Evolutionary conservation across 2,329 filamentous ascomycete genomes (phyloP).

Genomic region (Cercospora beticola): DNA sequence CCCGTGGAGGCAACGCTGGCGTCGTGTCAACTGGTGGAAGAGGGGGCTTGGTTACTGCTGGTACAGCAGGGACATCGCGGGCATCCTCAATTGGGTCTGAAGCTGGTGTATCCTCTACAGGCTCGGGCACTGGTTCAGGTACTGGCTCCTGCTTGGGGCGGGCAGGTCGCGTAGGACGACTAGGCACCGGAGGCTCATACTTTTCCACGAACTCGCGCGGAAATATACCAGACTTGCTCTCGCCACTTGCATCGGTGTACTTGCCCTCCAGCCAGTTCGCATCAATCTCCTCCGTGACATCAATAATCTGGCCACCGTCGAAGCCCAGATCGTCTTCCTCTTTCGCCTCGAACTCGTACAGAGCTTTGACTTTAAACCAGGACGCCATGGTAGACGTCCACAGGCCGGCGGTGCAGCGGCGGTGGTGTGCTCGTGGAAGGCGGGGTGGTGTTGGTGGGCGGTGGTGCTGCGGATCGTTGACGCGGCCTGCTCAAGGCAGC

Average conservation of each 20-base stretch:
- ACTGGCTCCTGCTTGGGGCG: constrained; percentile 65
- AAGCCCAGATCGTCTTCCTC: constrained; percentile 97
- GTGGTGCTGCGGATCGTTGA: constrained; percentile 10
- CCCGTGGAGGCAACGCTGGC: constrained; percentile 21
- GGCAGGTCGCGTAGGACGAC: constrained; percentile 70
- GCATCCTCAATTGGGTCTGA: constrained; percentile 30
- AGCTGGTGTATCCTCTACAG: constrained; percentile 27
- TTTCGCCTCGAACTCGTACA: constrained; percentile 89
- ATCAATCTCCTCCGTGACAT: constrained; percentile 88
- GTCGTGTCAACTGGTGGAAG: constrained; percentile 39
- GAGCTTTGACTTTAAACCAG: constrained; percentile 85
- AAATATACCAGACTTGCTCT: constrained; percentile 81
- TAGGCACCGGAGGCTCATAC: constrained; percentile 87
- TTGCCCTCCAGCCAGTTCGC: constrained; percentile 91
- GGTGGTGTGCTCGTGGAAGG: constrained; percentile 2
- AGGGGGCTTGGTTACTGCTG: constrained; percentile 40
- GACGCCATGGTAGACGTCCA: constrained; percentile 40
- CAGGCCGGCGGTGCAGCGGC: constrained; percentile 8
- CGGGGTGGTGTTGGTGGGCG: background rate
- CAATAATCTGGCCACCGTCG: constrained; percentile 80
- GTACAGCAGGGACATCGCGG: constrained; percentile 33
- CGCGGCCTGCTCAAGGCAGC: constrained; percentile 14
- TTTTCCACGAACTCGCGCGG: constrained; percentile 96
- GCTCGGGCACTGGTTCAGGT: constrained; percentile 26
- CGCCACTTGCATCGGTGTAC: constrained; percentile 74